Evolutionary conservation across 225 moss, liverwort and hornwort species (phyloP), one percentile per base, ranked within the genome.

Genomic region (Physcomitrium patens): DNA sequence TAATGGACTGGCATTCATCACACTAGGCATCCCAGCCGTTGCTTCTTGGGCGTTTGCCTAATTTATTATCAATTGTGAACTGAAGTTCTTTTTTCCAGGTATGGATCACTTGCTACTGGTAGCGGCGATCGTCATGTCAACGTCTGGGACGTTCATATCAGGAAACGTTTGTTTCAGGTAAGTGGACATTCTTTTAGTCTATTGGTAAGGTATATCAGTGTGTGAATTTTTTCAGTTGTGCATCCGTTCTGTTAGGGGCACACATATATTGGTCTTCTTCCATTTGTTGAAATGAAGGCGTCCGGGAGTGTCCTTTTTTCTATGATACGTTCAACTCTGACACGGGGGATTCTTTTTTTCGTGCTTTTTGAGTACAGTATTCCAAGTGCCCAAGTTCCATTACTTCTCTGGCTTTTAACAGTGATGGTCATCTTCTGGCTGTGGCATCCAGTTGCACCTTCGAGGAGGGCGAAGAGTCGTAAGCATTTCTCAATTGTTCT

Each of bases 81-180:
- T 68, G 52, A 26, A 11, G 24, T 72, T 24, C 13, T 31, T 52
- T 54, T 59, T 70, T 78, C 80, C 90, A 96, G 93, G 74, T 83
- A 94, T 85, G 97, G 93, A 31, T 94, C 97, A 53, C 93, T 99
- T 58, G 93, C 91, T 54, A 89, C 97, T 16, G 97, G 97, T 79
- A 89, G 90, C 67, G 89, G 90, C 65, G 94, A 99, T 84, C 91
- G 90, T 59, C 90, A 89, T 78, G 94, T 94, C 42, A 91, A 99
- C 78, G 76, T 99, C 53, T 99, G 97, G 97, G 97, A 99, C 76
- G 86, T 93, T 75, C 90, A 79, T 73, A 86, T 78, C 68, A 94
- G 86, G 76, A 99, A 94, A 84, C 88, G 94, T 59, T 77, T 99
- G 55, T 94, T 91, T 74, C 91, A 94, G 93, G 96, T 93, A 65